Percentiles rank a stretch among this genome's conserved stretches.
phyloP scores from a whole-genome alignment of 208 protist species.

The Crithidia fasciculata region DNA sequence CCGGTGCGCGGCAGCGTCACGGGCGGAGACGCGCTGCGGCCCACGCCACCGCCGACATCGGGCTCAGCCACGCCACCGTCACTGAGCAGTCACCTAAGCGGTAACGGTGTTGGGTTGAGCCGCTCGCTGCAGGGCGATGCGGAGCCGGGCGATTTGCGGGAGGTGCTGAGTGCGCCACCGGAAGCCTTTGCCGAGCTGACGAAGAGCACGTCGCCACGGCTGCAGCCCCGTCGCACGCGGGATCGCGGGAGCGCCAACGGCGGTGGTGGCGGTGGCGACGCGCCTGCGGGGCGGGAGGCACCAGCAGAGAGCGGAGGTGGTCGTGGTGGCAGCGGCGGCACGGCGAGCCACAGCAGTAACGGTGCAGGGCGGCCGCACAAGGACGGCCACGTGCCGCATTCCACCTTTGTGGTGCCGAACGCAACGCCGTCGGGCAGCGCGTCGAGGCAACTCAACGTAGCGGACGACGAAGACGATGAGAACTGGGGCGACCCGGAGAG shows the following conservation, averaged over 20 bases:
- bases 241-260: neutral
- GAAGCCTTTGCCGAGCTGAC: neutral
- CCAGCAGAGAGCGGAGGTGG: constrained; percentile 4
- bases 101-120: too few relatives aligned
- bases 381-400: neutral
- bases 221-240: neutral
- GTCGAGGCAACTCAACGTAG: neutral
- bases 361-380: neutral
- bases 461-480: constrained; percentile 8
- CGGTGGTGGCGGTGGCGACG: neutral
- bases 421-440: too few relatives aligned
- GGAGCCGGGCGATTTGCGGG: neutral
- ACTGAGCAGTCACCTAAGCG: neutral
- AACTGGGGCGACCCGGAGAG: constrained; percentile 16
- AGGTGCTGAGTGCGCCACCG: constrained; percentile 20
- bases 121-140: neutral
- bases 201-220: constrained; percentile 13
- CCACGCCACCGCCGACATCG: neutral
- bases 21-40: constrained; percentile 1
- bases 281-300: neutral
- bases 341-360: too few relatives aligned
- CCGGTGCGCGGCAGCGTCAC: constrained; percentile 17
- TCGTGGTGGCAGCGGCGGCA: neutral
- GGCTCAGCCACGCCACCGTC: neutral
- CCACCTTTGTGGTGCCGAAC: too few relatives aligned